A percentile compares a stretch with the other conserved stretches of the same genome.
These are phyloP conservation scores for Zangia roseola DNA, from an alignment of 768 basidiomycete genomes.

Conservation along the genomic window DNA sequence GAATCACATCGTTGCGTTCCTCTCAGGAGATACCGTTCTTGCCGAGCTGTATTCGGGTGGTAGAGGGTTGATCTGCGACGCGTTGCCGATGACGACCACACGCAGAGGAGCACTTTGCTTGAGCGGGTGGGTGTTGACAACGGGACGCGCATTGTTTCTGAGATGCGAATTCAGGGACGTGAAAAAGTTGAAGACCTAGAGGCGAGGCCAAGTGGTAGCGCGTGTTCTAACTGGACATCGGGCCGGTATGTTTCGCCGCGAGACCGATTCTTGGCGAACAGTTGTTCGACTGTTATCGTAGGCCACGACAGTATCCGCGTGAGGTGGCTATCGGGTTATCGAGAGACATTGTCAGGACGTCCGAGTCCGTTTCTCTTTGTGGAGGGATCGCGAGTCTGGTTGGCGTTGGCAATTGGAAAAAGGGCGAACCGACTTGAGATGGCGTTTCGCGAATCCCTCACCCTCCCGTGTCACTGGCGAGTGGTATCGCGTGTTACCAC, in stretches of 20 bases:
- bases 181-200: constrained; percentile 5
- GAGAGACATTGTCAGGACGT: no score
- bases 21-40: no score
- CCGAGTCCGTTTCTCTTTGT: no score
- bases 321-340: not conserved
- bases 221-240: constrained; percentile 10
- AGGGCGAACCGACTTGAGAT: not conserved
- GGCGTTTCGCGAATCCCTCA: no score
- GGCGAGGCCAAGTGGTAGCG: constrained; percentile 7
- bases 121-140: no score
- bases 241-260: constrained; percentile 10
- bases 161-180: not conserved
- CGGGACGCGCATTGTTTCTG: constrained; percentile 10
- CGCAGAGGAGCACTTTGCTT: no score
- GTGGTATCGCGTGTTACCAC: no score
- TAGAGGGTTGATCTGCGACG: no score
- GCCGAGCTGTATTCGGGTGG: no score
- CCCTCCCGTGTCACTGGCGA: no score
- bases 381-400: not conserved
- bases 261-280: constrained; percentile 9
- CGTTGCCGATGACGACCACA: no score
- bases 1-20: no score
- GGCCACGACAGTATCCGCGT: not conserved
- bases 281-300: constrained; percentile 4
- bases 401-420: not conserved